These are phyloP conservation scores for Pythium plurisporium DNA, from an alignment of 352 stramenopile species.

Conservation along the genomic window DNA sequence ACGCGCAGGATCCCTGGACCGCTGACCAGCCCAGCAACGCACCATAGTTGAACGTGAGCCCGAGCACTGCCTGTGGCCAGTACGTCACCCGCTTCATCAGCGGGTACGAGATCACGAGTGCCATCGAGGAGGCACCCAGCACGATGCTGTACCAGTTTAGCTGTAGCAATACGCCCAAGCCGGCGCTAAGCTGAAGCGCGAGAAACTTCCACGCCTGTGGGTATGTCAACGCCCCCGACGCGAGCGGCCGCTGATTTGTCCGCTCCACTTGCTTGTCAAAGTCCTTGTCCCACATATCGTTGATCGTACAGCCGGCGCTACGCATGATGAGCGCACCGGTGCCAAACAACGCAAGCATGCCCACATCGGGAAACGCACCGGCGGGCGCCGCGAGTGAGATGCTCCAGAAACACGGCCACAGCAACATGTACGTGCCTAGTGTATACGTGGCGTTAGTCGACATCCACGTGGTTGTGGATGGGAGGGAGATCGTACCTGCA, in stretches of 20 bases:
- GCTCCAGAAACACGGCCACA: constrained; percentile 97
- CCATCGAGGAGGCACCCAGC: constrained; percentile 91
- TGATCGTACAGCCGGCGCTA: constrained; percentile 98
- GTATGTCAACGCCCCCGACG: constrained; percentile 87
- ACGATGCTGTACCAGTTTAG: constrained; percentile 94
- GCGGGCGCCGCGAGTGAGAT: constrained; percentile 90
- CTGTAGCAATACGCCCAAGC: constrained; percentile 92
- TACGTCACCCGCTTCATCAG: constrained; percentile 98
- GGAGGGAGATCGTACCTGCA: constrained; percentile 28
- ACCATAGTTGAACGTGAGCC: constrained; percentile 98
- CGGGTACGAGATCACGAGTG: constrained; percentile 94
- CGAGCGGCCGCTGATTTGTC: constrained; percentile 93
- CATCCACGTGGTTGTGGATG: background rate
- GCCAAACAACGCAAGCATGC: constrained; percentile 78
- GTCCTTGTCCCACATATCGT: constrained; percentile 99
- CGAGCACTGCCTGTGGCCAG: constrained; percentile 96
- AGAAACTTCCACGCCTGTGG: constrained; percentile 92
- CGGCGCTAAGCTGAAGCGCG: constrained; percentile 88
- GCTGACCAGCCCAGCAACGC: constrained; percentile 93
- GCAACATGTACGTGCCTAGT: constrained; percentile 91
- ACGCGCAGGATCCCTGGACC: constrained; percentile 77
- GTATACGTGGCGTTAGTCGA: background rate
- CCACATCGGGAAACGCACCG: constrained; percentile 73
- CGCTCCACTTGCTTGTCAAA: constrained; percentile 95
- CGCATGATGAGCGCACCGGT: constrained; percentile 96